These are phyloP conservation scores for Lentinula aciculospora DNA, from an alignment of 768 basidiomycete species.

Conservation along the genomic window DNA sequence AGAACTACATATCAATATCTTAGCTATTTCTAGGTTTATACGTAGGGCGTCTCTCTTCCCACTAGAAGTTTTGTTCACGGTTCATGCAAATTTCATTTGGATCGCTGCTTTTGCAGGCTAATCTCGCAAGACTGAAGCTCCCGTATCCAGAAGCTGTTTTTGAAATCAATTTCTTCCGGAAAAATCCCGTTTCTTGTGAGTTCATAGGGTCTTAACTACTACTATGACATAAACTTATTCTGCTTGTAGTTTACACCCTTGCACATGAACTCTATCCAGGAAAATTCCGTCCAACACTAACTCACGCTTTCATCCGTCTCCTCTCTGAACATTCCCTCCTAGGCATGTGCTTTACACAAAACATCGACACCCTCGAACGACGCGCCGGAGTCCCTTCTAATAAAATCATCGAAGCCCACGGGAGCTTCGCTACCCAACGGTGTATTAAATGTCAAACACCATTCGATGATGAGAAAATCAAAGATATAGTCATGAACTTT, in stretches of 20 bases:
- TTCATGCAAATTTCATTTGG: not conserved
- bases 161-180: conserved; percentile 80
- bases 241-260: conserved; percentile 72
- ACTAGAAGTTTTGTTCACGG: conserved; percentile 33
- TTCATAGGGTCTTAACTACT: conserved; percentile 4
- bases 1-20: not conserved
- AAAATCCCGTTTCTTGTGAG: conserved; percentile 77
- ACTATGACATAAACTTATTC: not conserved
- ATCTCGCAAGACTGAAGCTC: conserved; percentile 68
- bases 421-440: conserved; percentile 83
- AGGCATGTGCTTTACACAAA: conserved; percentile 81
- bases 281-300: conserved; percentile 78
- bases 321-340: conserved; percentile 67
- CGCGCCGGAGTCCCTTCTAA: conserved; percentile 69
- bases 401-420: conserved; percentile 91
- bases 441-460: conserved; percentile 69
- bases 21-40: not conserved
- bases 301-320: conserved; percentile 87
- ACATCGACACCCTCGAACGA: conserved; percentile 89
- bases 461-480: conserved; percentile 67
- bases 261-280: conserved; percentile 93
- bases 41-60: conserved; percentile 18
- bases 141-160: conserved; percentile 97
- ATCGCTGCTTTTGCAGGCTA: conserved; percentile 42
- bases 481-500: conserved; percentile 39